Base-by-base conservation (phyloP, 164 flowering plant genomes). In the Piper betle region DNA sequence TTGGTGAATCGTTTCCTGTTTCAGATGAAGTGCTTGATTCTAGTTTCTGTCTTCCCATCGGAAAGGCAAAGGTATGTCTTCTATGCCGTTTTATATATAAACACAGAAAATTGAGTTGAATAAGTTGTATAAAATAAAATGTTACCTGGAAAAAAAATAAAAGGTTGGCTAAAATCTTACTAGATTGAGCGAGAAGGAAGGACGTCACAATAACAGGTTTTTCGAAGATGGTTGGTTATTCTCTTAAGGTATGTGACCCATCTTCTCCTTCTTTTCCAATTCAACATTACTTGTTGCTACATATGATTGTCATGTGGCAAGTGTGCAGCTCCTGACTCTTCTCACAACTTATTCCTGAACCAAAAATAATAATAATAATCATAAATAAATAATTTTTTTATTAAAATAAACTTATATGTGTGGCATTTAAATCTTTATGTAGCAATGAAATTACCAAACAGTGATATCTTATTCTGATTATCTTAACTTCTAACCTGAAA, bases 131-230 rank as follows among this genome's bases (percentile, higher is more conserved):
- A 58, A 42, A 17, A 8, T 4, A 7, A 13, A 33, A n/a, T n/a
- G n/a, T n/a, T n/a, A n/a, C n/a, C n/a, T n/a, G n/a, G n/a, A n/a
- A n/a, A n/a, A n/a, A n/a, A n/a, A n/a, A n/a, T n/a, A n/a, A n/a
- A n/a, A n/a, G n/a, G n/a, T n/a, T n/a, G n/a, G n/a, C n/a, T n/a
- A n/a, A n/a, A 56, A 37, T 39, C 43, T 62, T 3, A 70, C 57
- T 76, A 92, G 98, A 86, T 89, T 61, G 98, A 92, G 55, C 77
- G 77, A 68, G 85, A 79, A 82, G 97, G 96, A 87, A 80, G 64
- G 85, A 89, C 74, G 88, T 89, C 62, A 85, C 94, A 2, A 89
- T 92, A 58, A 78, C 81, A 55, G 90, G 97, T 66, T 89, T 77
- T 69, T 92, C 98, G 43, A 92, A 83, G 76, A 83, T 89, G 94